Conservation (phyloP, 805 yeast species). For the Hermanozyma aechmeae region DNA sequence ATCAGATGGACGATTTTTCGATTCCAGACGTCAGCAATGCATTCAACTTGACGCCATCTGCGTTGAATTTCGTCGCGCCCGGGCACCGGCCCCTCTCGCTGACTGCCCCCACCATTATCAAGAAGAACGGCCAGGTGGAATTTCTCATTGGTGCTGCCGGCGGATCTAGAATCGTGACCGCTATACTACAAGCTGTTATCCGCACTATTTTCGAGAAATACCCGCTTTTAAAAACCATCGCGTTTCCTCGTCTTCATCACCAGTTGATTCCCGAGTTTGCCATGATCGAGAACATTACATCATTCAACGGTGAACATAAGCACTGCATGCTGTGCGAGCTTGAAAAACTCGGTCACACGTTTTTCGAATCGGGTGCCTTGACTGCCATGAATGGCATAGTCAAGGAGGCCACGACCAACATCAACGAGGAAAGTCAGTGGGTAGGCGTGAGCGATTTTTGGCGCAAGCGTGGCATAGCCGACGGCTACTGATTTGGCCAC, state of each 20-base stretch:
- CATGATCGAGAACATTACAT: conserved; percentile 48
- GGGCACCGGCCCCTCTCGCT: conserved; percentile 79
- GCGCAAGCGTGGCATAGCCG: conserved; percentile 75
- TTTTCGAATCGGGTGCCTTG: conserved; percentile 24
- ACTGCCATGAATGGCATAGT: conserved; percentile 35
- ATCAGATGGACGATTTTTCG: conserved; percentile 94
- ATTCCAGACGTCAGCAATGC: conserved; percentile 61
- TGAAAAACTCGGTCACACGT: conserved; percentile 27
- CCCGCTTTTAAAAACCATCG: conserved; percentile 57
- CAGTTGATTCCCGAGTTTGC: conserved; percentile 71
- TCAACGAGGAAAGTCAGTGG: conserved; percentile 30
- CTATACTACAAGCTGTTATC: conserved; percentile 73
- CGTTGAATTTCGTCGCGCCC: conserved; percentile 69
- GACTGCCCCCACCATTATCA: conserved; percentile 60
- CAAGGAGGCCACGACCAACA: conserved; percentile 39
- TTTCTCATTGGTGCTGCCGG: conserved; percentile 85
- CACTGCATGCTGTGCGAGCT: conserved; percentile 18
- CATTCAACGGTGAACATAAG: conserved; percentile 27
- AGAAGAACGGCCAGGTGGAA: conserved; percentile 24
- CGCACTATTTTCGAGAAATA: conserved; percentile 50
- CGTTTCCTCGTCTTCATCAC: conserved; percentile 82
- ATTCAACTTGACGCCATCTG: conserved; percentile 74
- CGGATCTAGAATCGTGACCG: conserved; percentile 78
- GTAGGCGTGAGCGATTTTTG: conserved; percentile 85
- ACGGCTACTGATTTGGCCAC: conserved; percentile 38